Conservation (phyloP, 176 grass and related monocot genomes). For the Bothriochloa decipiens region DNA sequence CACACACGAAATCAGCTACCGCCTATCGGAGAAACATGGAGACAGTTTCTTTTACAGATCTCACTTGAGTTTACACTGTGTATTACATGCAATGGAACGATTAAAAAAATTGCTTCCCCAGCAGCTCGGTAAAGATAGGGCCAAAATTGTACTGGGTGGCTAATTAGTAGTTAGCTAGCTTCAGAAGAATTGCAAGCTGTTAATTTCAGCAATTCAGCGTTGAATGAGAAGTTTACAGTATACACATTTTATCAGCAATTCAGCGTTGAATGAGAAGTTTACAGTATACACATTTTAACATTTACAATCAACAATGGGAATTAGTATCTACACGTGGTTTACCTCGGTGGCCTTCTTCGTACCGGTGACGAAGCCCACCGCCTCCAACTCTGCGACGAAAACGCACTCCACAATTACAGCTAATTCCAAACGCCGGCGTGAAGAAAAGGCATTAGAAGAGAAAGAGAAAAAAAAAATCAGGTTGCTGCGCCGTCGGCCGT, state of each 20-base stretch:
- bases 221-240: neutral
- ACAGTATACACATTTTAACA: neutral
- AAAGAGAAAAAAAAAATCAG: neutral
- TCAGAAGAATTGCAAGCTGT: neutral
- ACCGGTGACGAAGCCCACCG: neutral
- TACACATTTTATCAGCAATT: too few species aligned
- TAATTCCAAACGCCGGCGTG: neutral
- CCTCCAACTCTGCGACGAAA: conserved; percentile 51
- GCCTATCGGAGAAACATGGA: neutral
- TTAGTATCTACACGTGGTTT: too few species aligned
- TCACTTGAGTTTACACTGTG: neutral
- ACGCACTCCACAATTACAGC: neutral
- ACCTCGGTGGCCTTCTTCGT: too few species aligned
- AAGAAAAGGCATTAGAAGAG: neutral
- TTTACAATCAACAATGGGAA: neutral
- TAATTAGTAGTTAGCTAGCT: too few species aligned
- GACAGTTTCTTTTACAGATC: neutral
- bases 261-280: neutral
- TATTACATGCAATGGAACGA: neutral
- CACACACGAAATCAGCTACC: neutral
- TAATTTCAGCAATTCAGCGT: neutral
- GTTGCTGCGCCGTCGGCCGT: neutral
- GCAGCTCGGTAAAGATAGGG: too few species aligned
- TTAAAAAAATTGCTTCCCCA: too few species aligned
- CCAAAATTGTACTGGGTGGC: too few species aligned